Evolutionary conservation across 352 stramenopile genomes (phyloP).

Genomic region (Globisporangium cylindrosporum): DNA sequence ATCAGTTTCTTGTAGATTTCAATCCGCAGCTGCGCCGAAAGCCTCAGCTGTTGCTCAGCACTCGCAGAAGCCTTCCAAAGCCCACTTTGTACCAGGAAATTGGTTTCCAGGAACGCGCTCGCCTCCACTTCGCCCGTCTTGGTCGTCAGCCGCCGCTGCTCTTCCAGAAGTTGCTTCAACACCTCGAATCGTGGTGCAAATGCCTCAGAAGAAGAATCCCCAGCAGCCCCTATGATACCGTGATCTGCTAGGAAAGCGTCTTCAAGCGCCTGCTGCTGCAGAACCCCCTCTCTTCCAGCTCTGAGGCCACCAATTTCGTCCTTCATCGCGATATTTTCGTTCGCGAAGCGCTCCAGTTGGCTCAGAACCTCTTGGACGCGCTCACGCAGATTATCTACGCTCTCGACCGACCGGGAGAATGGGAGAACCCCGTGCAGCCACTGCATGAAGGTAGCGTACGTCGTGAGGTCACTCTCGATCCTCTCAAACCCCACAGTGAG

Average conservation of each 20-base stretch:
- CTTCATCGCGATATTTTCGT: constrained; percentile 19
- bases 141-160: constrained; percentile 16
- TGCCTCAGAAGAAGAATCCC: not conserved
- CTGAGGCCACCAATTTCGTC: constrained; percentile 10
- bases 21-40: constrained; percentile 23
- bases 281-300: constrained; percentile 13
- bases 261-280: constrained; percentile 26
- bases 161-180: constrained; percentile 25
- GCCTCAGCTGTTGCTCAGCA: not conserved
- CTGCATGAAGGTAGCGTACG: constrained; percentile 22
- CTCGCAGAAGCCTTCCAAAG: constrained; percentile 10
- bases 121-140: constrained; percentile 9
- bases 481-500: constrained; percentile 24
- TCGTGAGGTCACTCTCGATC: constrained; percentile 25
- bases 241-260: constrained; percentile 22
- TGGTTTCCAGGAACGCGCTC: constrained; percentile 3
- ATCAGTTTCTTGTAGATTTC: constrained; percentile 30
- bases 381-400: constrained; percentile 26
- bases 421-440: constrained; percentile 34
- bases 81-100: constrained; percentile 9
- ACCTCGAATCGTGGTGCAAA: constrained; percentile 22
- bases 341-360: constrained; percentile 27
- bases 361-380: constrained; percentile 23
- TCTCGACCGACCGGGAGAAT: constrained; percentile 27
- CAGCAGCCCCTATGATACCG: constrained; percentile 6